phyloP scores from a whole-genome alignment of 2,329 filamentous ascomycete species.

The Myriosclerotinia scirpicola region DNA sequence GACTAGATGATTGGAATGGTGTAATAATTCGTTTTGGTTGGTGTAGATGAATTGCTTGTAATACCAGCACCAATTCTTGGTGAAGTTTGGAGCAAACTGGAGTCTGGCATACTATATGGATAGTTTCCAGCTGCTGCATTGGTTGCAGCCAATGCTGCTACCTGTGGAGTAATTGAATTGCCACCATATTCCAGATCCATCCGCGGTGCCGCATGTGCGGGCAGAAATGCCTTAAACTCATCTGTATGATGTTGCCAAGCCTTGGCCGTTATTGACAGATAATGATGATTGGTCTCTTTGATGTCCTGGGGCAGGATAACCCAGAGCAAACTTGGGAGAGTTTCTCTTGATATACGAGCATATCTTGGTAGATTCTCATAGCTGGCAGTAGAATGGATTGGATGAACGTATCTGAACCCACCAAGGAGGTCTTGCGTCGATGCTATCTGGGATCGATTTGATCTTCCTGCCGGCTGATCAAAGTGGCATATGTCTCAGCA shows the following conservation, averaged over 20 bases:
- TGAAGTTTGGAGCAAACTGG: constrained; percentile 67
- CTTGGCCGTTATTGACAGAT: too few relatives aligned
- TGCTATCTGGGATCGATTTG: not conserved
- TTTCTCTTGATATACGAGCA: constrained; percentile 2
- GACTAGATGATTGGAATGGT: too few relatives aligned
- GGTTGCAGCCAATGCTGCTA: constrained; percentile 87
- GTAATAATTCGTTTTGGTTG: too few relatives aligned
- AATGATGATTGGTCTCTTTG: too few relatives aligned
- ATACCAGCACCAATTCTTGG: constrained; percentile 66
- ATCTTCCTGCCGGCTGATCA: not conserved
- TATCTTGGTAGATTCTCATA: not conserved
- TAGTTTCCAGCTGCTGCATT: constrained; percentile 83
- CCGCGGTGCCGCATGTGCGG: constrained; percentile 46
- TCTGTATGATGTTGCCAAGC: too few relatives aligned
- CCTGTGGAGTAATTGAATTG: constrained; percentile 68
- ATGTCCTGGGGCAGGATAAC: too few relatives aligned
- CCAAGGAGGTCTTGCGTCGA: not conserved
- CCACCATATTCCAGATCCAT: constrained; percentile 80
- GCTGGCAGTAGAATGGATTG: not conserved
- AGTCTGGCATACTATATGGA: constrained; percentile 71
- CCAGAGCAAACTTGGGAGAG: not conserved
- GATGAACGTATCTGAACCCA: constrained; percentile 1
- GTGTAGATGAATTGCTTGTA: too few relatives aligned
- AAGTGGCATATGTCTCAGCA: not conserved
- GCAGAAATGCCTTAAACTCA: too few relatives aligned